Evolutionary conservation across 2,329 filamentous ascomycete genomes (phyloP).

Genomic region (Orbilia quercus): DNA sequence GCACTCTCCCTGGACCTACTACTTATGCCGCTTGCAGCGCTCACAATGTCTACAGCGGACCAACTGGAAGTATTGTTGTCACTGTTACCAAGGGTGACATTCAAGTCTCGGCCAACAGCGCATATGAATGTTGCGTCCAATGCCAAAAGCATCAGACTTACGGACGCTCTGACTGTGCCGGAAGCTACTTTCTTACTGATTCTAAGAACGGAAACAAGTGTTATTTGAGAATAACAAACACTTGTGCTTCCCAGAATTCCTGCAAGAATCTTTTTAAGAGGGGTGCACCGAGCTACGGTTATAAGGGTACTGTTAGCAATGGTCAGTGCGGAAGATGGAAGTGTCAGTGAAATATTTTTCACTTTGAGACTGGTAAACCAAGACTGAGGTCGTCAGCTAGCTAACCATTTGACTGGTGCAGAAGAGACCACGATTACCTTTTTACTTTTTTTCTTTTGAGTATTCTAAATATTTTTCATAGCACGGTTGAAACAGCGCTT

Average conservation of each 20-base stretch:
- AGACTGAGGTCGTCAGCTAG: no score
- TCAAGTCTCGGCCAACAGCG: slow-evolving; percentile 4
- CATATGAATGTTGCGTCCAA: slow-evolving; percentile 25
- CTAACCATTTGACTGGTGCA: no score
- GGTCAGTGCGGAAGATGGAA: slow-evolving; percentile 19
- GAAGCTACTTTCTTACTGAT: slow-evolving; percentile 13
- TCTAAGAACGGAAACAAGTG: slow-evolving; percentile 1
- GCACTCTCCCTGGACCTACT: slow-evolving; percentile 1
- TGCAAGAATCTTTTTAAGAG: background rate
- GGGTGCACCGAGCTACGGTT: slow-evolving; percentile 13
- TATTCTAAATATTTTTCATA: no score
- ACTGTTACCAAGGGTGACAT: background rate
- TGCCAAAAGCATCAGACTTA: slow-evolving; percentile 15
- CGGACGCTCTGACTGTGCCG: slow-evolving; percentile 8
- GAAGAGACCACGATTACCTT: no score
- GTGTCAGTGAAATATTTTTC: no score
- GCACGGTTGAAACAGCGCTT: no score
- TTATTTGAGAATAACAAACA: slow-evolving; percentile 19
- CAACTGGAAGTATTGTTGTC: background rate
- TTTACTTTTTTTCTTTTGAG: no score
- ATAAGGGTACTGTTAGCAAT: slow-evolving; percentile 11
- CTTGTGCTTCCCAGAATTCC: background rate
- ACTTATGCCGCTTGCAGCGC: slow-evolving; percentile 21
- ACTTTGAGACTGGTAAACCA: no score
- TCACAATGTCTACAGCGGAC: slow-evolving; percentile 6